Evolutionary conservation across 1,139 yeast species (phyloP).

Genomic region (Suhomyces panamericanus): DNA sequence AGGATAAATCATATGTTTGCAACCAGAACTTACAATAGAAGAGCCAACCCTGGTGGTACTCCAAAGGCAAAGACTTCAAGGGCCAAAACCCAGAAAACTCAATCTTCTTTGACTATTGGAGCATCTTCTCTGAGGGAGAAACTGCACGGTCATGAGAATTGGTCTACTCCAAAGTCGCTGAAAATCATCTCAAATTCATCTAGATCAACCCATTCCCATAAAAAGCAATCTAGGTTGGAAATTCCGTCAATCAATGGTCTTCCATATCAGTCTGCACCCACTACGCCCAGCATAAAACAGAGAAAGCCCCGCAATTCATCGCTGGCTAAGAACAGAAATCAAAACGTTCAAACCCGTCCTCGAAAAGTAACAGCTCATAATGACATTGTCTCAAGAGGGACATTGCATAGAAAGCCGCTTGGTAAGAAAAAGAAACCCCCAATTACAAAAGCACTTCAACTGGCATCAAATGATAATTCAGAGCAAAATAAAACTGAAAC

Average conservation of each 20-base stretch:
- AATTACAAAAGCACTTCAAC: not conserved
- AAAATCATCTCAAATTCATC: not conserved
- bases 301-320: too few relatives aligned
- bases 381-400: conserved; percentile 1
- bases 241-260: not conserved
- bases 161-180: not conserved
- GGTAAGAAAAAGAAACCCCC: not conserved
- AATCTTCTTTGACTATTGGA: too few relatives aligned
- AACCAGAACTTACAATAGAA: not conserved
- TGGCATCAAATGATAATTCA: not conserved
- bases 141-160: not conserved
- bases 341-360: not conserved
- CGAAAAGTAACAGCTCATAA: not conserved
- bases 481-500: not conserved
- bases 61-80: not conserved
- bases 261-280: not conserved
- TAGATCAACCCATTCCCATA: not conserved
- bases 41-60: not conserved
- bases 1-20: conserved; percentile 23
- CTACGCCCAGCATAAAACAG: not conserved
- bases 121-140: too few relatives aligned
- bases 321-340: too few relatives aligned
- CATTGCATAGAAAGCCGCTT: conserved; percentile 10
- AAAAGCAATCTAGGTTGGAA: not conserved
- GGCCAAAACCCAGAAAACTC: not conserved